Evolutionary conservation across 106 monocot genomes (phyloP).

Genomic region (Triglochin maritima): DNA sequence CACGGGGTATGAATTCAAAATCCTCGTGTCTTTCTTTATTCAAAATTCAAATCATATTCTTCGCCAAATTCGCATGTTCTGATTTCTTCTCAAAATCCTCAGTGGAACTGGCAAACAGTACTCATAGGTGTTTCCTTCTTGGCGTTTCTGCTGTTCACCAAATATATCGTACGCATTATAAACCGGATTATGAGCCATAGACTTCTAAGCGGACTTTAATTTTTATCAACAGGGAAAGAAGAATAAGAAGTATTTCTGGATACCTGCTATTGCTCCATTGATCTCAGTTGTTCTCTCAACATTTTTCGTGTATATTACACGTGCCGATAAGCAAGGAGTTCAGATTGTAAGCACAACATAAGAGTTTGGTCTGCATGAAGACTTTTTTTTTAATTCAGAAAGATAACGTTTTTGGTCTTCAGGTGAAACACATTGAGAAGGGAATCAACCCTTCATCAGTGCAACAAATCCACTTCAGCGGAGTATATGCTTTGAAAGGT

Average conservation of each 20-base stretch:
- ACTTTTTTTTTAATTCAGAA: background rate
- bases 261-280: constrained; percentile 65
- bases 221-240: constrained; percentile 46
- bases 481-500: constrained; percentile 41
- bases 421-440: constrained; percentile 53
- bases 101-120: constrained; percentile 88
- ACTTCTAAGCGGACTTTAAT: background rate
- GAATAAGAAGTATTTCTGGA: constrained; percentile 68
- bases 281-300: constrained; percentile 60
- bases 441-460: constrained; percentile 75
- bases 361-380: background rate
- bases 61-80: background rate
- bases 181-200: background rate
- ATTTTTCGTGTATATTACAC: constrained; percentile 54
- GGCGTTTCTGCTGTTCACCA: constrained; percentile 50
- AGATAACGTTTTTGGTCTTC: background rate
- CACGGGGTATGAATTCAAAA: constrained; percentile 26
- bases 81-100: constrained; percentile 1
- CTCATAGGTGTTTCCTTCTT: constrained; percentile 45
- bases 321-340: constrained; percentile 55
- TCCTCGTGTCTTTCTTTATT: background rate
- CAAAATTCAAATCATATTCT: background rate
- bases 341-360: constrained; percentile 45
- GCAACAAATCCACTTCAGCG: constrained; percentile 45
- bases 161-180: constrained; percentile 42